These are phyloP conservation scores for Chrysanthemum lavandulifolium DNA, from an alignment of 129 eudicot genomes.

Conservation along the genomic window DNA sequence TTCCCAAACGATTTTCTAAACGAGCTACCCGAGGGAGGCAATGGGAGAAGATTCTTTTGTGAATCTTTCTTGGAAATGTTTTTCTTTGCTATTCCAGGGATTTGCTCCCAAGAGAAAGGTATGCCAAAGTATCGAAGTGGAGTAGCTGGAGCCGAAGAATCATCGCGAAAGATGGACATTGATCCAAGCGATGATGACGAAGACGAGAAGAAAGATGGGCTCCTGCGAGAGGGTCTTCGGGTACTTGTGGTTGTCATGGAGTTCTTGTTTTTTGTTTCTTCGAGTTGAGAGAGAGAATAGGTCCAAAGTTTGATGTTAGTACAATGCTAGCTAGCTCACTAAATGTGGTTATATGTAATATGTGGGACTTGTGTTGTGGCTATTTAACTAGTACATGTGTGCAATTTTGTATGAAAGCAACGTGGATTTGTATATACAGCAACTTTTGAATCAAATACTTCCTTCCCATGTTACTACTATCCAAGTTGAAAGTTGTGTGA, in stretches of 20 bases:
- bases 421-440: too few species aligned
- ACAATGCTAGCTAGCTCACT: neutral
- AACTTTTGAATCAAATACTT: too few species aligned
- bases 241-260: constrained; percentile 7
- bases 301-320: neutral
- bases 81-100: constrained; percentile 83
- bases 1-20: neutral
- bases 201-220: constrained; percentile 42
- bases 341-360: too few species aligned
- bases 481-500: too few species aligned
- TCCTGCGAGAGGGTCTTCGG: constrained; percentile 33
- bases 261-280: too few species aligned
- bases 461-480: too few species aligned
- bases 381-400: too few species aligned
- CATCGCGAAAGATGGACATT: neutral
- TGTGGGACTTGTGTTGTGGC: too few species aligned
- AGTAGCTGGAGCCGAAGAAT: constrained; percentile 12
- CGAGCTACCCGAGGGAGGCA: constrained; percentile 51
- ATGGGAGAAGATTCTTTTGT: constrained; percentile 37
- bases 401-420: too few species aligned
- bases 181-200: constrained; percentile 39
- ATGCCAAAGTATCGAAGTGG: constrained; percentile 46
- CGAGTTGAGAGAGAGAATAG: neutral
- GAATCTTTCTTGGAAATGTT: constrained; percentile 20
- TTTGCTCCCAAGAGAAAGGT: constrained; percentile 88